A percentile compares a stretch with the other conserved stretches of the same genome.
Conservation (phyloP, 106 monocot species). For the Iris macrosiphon region DNA sequence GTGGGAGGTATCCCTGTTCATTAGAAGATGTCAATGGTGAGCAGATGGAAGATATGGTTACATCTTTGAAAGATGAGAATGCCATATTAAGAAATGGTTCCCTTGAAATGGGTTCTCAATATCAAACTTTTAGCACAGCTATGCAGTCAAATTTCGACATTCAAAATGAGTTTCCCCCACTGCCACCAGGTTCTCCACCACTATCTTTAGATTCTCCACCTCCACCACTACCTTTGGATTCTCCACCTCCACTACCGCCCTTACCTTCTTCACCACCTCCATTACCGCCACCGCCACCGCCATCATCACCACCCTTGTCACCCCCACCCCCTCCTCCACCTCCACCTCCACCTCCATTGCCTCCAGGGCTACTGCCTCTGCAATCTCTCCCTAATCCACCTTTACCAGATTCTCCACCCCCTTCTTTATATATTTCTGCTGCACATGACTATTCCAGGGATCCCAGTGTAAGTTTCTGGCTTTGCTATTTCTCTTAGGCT, state of each 20-base stretch:
- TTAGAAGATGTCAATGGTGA: slow-evolving; percentile 58
- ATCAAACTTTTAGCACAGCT: slow-evolving; percentile 7
- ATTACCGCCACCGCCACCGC: slow-evolving; percentile 1
- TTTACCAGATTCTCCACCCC: slow-evolving; percentile 18
- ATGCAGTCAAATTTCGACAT: slow-evolving; percentile 6
- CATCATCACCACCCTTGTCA: too few species aligned
- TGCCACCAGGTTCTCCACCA: slow-evolving; percentile 26
- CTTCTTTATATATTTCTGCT: slow-evolving; percentile 22
- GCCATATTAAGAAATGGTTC: slow-evolving; percentile 6
- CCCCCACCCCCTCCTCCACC: slow-evolving; percentile 18
- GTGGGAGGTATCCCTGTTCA: slow-evolving; percentile 24
- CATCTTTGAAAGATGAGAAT: slow-evolving; percentile 32
- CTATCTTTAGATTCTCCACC: slow-evolving; percentile 48
- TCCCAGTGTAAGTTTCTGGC: slow-evolving; percentile 47
- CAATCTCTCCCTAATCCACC: slow-evolving; percentile 18
- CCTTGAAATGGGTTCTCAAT: slow-evolving; percentile 4
- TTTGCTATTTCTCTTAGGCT: background rate
- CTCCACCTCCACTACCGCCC: slow-evolving; percentile 24
- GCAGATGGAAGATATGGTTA: slow-evolving; percentile 70
- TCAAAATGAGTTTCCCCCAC: slow-evolving; percentile 25
- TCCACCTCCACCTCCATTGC: slow-evolving; percentile 3
- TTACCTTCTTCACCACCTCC: slow-evolving; percentile 14
- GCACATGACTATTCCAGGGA: slow-evolving; percentile 41
- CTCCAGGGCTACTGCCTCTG: slow-evolving; percentile 3
- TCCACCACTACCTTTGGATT: slow-evolving; percentile 25